Base-by-base conservation (phyloP, 768 basidiomycete species). In the Lentinula raphanica region DNA sequence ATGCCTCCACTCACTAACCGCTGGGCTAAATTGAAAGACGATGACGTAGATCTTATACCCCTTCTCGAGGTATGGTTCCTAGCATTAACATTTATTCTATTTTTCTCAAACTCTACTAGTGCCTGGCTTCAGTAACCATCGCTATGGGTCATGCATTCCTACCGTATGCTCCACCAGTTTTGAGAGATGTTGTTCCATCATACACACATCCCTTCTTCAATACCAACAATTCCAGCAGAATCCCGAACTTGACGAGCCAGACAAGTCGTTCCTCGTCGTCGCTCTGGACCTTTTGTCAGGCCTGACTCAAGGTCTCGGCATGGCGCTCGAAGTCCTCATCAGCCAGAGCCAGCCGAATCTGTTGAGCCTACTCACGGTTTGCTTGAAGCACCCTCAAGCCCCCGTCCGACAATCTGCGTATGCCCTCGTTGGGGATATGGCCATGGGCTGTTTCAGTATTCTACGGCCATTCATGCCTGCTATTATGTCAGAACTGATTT, bases 371-470 rank as follows among this genome's bases (percentile, higher is more conserved):
- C 81, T 99, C 54, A 88, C 90, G 1, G 79, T 92, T 49, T 98
- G 96, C 72, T 75, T 99, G 49, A 94, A 94, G 75, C 94, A 98
- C 72, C 94, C 94, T 23, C 94, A 98, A 70, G 90, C 96, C 11
- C 87, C 94, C 1, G 94, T 99, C 7, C 82, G 96, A 56, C 97
- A 98, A 72, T 95, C 93, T 1, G 94, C 94, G 15, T 97, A 98
- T 70, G 97, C 97, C n/a, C 85, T 99, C 9, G 90, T 99, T 31
- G 97, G 97, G 25, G 97, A 99, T 71, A 82, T 98, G 72, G 96
- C 97, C 2, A 98, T 99, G 84, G 89, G 91, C 44, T 96, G 94
- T 75, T 98, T 98, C 76, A 71, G 77, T 8, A 74, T 97, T 21
- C 79, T 99, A 63, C 85, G 91, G 40, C 92, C 93, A 1, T 85